Percentiles rank a stretch among this genome's conserved stretches.
phyloP scores from a whole-genome alignment of 257 asterid species.

The Nicotiana tabacum region DNA sequence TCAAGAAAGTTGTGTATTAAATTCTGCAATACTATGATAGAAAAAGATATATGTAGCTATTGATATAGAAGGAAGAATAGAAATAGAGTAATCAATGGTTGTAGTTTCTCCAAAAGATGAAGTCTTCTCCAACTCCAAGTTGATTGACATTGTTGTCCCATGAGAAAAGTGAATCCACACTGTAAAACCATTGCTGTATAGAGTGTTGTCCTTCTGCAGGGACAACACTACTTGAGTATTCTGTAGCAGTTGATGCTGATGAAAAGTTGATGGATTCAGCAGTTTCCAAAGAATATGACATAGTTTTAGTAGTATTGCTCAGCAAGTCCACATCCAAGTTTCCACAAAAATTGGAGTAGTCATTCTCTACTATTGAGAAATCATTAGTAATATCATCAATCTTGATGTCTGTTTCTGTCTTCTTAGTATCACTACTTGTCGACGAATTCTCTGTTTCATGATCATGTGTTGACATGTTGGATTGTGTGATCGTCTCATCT shows the following conservation, averaged over 20 bases:
- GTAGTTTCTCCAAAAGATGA: constrained; percentile 4
- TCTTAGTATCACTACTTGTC: neutral
- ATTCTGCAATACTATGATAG: no score
- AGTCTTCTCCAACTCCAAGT: constrained; percentile 23
- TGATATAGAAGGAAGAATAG: no score
- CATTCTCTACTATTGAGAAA: neutral
- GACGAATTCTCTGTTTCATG: neutral
- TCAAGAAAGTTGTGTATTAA: no score
- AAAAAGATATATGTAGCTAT: no score
- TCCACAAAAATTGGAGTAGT: constrained; percentile 10
- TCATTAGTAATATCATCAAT: neutral
- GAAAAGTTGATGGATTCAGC: constrained; percentile 31
- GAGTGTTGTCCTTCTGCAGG: constrained; percentile 8
- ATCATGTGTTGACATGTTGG: neutral
- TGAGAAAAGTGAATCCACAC: constrained; percentile 33
- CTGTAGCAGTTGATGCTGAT: constrained; percentile 7
- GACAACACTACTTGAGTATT: neutral
- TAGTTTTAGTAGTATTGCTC: constrained; percentile 8
- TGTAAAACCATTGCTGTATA: constrained; percentile 15
- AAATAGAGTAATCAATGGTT: neutral
- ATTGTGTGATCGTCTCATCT: neutral
- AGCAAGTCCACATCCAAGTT: constrained; percentile 18
- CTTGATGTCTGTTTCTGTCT: neutral
- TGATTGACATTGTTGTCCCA: constrained; percentile 34
- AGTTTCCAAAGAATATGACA: neutral